phyloP scores from a whole-genome alignment of 495 filamentous ascomycete species.

The Cenococcum geophilum region DNA sequence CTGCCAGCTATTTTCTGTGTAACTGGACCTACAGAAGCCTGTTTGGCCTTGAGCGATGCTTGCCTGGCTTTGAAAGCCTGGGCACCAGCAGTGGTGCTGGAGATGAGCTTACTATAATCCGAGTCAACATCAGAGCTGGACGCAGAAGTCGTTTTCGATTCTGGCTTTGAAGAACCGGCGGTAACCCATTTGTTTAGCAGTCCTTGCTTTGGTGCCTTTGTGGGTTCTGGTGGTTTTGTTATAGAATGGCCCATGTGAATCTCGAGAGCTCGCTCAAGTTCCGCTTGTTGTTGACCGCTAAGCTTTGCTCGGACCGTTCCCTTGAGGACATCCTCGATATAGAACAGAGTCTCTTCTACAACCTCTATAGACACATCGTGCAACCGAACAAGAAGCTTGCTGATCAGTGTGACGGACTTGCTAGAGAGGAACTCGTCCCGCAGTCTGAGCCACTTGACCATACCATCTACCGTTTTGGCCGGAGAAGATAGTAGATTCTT shows the following conservation, averaged over 20 bases:
- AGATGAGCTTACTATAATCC: conserved; percentile 11
- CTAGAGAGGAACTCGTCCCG: conserved; percentile 76
- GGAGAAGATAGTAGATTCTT: conserved; percentile 57
- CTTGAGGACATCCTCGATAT: conserved; percentile 55
- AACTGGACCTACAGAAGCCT: neutral
- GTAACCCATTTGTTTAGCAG: conserved; percentile 20
- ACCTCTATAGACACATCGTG: conserved; percentile 64
- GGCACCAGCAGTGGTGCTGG: conserved; percentile 7
- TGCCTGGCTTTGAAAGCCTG: conserved; percentile 16
- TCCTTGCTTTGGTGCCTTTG: conserved; percentile 24
- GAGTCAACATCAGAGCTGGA: neutral
- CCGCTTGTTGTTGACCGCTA: conserved; percentile 68
- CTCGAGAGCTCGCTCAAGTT: conserved; percentile 71
- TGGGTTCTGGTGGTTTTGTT: conserved; percentile 37
- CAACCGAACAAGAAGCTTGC: conserved; percentile 67
- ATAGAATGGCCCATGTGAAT: conserved; percentile 60
- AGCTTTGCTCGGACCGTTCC: conserved; percentile 64
- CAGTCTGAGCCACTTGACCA: conserved; percentile 78
- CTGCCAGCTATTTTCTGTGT: conserved; percentile 11
- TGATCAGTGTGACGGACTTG: conserved; percentile 60
- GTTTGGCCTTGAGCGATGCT: conserved; percentile 13
- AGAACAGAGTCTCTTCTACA: conserved; percentile 52
- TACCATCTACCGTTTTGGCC: conserved; percentile 54
- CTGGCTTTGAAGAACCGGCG: neutral
- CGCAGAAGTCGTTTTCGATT: conserved; percentile 7